A percentile compares a stretch with the other conserved stretches of the same genome.
These are phyloP conservation scores for Penicillium sp. DNA, from an alignment of 2,329 filamentous ascomycete species.

Conservation along the genomic window DNA sequence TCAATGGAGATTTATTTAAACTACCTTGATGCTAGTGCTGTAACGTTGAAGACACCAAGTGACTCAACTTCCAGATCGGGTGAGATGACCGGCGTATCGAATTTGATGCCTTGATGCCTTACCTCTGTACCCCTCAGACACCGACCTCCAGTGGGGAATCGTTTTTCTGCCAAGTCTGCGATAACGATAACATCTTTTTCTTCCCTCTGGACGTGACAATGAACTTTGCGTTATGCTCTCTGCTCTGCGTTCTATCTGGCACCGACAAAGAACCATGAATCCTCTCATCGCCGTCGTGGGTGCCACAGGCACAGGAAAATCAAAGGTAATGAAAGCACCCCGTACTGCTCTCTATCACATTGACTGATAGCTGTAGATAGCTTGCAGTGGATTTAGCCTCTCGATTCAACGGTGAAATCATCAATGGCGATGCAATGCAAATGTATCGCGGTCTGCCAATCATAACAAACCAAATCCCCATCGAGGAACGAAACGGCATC, in stretches of 20 bases:
- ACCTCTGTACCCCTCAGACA: too few species aligned
- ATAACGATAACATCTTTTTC: conserved; percentile 13
- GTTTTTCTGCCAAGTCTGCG: too few species aligned
- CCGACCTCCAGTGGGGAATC: too few species aligned
- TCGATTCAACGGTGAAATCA: conserved; percentile 83
- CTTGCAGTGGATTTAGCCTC: conserved; percentile 83
- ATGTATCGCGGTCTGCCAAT: conserved; percentile 88
- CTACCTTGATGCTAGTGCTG: conserved; percentile 1
- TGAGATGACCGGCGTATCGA: too few species aligned
- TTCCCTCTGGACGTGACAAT: conserved; percentile 13
- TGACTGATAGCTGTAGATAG: conserved; percentile 49
- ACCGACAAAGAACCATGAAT: conserved; percentile 30
- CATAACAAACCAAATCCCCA: conserved; percentile 88
- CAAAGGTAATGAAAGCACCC: conserved; percentile 62
- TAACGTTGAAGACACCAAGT: background rate
- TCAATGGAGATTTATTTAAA: background rate
- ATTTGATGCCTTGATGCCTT: too few species aligned
- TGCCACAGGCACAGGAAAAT: conserved; percentile 90
- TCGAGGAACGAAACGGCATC: conserved; percentile 69
- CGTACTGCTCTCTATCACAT: background rate
- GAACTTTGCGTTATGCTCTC: conserved; percentile 26
- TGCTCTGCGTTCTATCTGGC: conserved; percentile 23
- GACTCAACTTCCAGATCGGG: too few species aligned
- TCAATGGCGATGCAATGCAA: conserved; percentile 98
- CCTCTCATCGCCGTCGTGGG: conserved; percentile 80